Conservation (phyloP, 192 early-diverging fungal genomes). For the Diversispora eburnea region DNA sequence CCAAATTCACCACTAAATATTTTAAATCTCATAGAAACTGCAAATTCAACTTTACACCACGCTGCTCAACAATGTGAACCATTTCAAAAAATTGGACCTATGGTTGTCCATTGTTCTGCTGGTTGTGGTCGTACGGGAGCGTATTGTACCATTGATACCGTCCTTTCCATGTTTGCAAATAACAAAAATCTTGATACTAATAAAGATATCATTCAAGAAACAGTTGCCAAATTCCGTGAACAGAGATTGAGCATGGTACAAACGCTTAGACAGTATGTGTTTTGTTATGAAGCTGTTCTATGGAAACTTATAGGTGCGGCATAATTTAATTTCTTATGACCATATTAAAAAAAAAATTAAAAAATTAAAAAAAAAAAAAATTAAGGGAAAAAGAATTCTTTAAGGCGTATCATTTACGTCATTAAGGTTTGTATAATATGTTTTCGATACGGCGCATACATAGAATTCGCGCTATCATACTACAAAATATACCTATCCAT, state of each 20-base stretch:
- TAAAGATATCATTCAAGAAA: constrained; percentile 58
- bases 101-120: constrained; percentile 57
- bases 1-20: constrained; percentile 65
- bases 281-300: constrained; percentile 76
- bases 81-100: constrained; percentile 29
- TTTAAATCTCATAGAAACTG: constrained; percentile 54
- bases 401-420: too few species aligned
- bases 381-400: neutral
- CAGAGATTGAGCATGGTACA: constrained; percentile 85
- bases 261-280: constrained; percentile 74
- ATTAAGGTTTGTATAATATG: too few species aligned
- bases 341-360: neutral
- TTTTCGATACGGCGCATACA: too few species aligned
- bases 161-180: constrained; percentile 29
- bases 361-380: neutral
- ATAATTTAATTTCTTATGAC: neutral
- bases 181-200: constrained; percentile 8
- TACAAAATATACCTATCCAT: too few species aligned
- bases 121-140: constrained; percentile 61
- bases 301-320: constrained; percentile 45
- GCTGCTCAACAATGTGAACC: constrained; percentile 17
- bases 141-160: constrained; percentile 56
- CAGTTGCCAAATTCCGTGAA: constrained; percentile 63
- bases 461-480: too few species aligned
- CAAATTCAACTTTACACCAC: constrained; percentile 33